phyloP scores from a whole-genome alignment of 441 rosid genomes.

The Populus tomentosa region DNA sequence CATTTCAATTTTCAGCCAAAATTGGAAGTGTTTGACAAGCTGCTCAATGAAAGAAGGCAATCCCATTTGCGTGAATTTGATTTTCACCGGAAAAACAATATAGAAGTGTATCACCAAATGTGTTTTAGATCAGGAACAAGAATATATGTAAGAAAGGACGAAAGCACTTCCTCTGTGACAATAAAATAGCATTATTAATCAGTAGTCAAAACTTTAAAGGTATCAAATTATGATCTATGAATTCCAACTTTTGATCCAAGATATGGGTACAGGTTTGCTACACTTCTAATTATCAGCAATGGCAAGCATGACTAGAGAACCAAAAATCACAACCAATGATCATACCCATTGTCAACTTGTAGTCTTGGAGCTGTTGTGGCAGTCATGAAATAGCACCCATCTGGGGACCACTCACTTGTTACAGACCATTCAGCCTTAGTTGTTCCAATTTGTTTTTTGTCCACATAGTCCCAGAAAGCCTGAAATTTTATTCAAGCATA shows the following conservation, averaged over 20 bases:
- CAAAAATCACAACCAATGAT: slow-evolving; percentile 3
- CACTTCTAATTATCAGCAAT: neutral
- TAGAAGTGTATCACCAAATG: neutral
- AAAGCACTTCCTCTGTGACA: neutral
- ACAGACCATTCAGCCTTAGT: slow-evolving; percentile 90
- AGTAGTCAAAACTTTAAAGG: neutral
- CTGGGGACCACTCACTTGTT: slow-evolving; percentile 89
- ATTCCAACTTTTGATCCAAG: neutral
- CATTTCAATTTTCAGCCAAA: neutral
- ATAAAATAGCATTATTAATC: neutral
- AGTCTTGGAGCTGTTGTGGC: slow-evolving; percentile 97
- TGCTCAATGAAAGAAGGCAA: neutral
- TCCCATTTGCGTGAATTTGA: neutral
- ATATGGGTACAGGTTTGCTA: neutral
- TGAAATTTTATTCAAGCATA: slow-evolving; percentile 25
- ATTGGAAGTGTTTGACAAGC: neutral
- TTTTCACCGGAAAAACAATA: neutral
- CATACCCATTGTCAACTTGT: slow-evolving; percentile 89
- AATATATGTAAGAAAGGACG: neutral
- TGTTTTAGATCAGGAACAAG: neutral
- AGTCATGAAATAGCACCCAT: slow-evolving; percentile 83
- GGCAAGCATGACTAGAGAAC: neutral
- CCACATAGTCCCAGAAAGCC: slow-evolving; percentile 84
- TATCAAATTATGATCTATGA: neutral
- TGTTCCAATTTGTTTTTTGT: slow-evolving; percentile 64